phyloP scores from a whole-genome alignment of 2,329 filamentous ascomycete genomes.

The Paramyrothecium sp. region DNA sequence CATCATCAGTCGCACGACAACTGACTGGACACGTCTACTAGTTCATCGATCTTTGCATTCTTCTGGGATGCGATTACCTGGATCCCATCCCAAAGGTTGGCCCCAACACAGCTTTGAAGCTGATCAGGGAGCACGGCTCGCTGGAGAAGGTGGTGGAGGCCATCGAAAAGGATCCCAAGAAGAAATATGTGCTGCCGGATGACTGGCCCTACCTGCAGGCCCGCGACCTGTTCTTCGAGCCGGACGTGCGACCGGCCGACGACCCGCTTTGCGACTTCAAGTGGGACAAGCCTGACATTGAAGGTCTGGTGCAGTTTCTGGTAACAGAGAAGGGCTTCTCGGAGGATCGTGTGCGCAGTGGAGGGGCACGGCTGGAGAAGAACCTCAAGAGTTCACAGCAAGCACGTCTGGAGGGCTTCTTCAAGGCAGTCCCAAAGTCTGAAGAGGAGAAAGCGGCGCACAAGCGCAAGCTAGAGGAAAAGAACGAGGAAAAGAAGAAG shows the following conservation, averaged over 20 bases:
- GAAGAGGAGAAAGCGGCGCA: slow-evolving; percentile 79
- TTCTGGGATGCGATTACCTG: slow-evolving; percentile 96
- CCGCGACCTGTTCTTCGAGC: slow-evolving; percentile 85
- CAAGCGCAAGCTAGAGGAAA: slow-evolving; percentile 93
- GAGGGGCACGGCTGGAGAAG: slow-evolving; percentile 78
- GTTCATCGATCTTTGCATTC: slow-evolving; percentile 97
- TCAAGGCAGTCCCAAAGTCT: slow-evolving; percentile 88
- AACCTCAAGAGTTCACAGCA: slow-evolving; percentile 90
- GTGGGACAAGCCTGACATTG: slow-evolving; percentile 91
- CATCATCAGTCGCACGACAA: background rate
- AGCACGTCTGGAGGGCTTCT: slow-evolving; percentile 90
- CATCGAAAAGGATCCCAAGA: slow-evolving; percentile 72
- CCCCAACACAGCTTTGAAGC: slow-evolving; percentile 84
- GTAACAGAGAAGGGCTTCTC: slow-evolving; percentile 96
- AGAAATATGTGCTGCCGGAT: slow-evolving; percentile 85
- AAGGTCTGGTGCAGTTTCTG: slow-evolving; percentile 85
- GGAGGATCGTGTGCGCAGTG: slow-evolving; percentile 85
- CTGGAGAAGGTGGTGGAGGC: slow-evolving; percentile 84
- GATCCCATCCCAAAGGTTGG: slow-evolving; percentile 95
- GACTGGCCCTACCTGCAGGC: slow-evolving; percentile 96
- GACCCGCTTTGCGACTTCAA: slow-evolving; percentile 93
- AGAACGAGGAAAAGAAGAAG: slow-evolving; percentile 90
- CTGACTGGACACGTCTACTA: slow-evolving; percentile 32
- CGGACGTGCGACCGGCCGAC: slow-evolving; percentile 81
- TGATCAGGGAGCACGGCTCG: slow-evolving; percentile 88